Percentiles rank a stretch among this genome's conserved stretches.
Evolutionary conservation across 2,329 filamentous ascomycete species (phyloP).

Genomic region (Diplodia seriata): DNA sequence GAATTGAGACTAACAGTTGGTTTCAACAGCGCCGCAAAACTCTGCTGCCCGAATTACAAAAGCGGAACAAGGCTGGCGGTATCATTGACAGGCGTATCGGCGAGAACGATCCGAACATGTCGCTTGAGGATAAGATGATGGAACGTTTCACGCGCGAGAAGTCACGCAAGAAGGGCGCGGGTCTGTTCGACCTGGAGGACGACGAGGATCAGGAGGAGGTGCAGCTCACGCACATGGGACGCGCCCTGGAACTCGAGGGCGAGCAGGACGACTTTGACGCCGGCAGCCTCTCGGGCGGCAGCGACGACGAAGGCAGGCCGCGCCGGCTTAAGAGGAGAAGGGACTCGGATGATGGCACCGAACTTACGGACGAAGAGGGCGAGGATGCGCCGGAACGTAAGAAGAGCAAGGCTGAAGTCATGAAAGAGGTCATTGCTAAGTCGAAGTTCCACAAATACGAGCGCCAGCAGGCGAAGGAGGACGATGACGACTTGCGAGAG

Average conservation of each 20-base stretch:
- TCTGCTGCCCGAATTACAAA: slow-evolving; percentile 86
- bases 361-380: slow-evolving; percentile 52
- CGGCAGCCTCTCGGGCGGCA: slow-evolving; percentile 67
- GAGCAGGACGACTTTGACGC: slow-evolving; percentile 79
- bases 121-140: slow-evolving; percentile 88
- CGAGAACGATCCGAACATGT: slow-evolving; percentile 93
- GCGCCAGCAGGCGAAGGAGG: slow-evolving; percentile 88
- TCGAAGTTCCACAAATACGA: slow-evolving; percentile 96
- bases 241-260: slow-evolving; percentile 71
- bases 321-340: slow-evolving; percentile 52
- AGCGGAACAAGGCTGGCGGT: slow-evolving; percentile 87
- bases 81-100: slow-evolving; percentile 93
- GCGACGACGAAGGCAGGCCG: slow-evolving; percentile 50
- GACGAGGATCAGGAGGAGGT: slow-evolving; percentile 71
- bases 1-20: slow-evolving; percentile 6
- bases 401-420: slow-evolving; percentile 95
- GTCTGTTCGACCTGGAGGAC: slow-evolving; percentile 90
- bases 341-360: slow-evolving; percentile 58
- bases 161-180: slow-evolving; percentile 75
- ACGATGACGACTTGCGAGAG: slow-evolving; percentile 85
- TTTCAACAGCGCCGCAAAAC: slow-evolving; percentile 72
- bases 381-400: slow-evolving; percentile 76
- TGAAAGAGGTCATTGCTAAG: slow-evolving; percentile 97
- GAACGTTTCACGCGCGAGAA: slow-evolving; percentile 91
- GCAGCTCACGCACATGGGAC: slow-evolving; percentile 82